These are phyloP conservation scores for Elsinoe batatas DNA, from an alignment of 2,329 filamentous ascomycete genomes.

Conservation along the genomic window DNA sequence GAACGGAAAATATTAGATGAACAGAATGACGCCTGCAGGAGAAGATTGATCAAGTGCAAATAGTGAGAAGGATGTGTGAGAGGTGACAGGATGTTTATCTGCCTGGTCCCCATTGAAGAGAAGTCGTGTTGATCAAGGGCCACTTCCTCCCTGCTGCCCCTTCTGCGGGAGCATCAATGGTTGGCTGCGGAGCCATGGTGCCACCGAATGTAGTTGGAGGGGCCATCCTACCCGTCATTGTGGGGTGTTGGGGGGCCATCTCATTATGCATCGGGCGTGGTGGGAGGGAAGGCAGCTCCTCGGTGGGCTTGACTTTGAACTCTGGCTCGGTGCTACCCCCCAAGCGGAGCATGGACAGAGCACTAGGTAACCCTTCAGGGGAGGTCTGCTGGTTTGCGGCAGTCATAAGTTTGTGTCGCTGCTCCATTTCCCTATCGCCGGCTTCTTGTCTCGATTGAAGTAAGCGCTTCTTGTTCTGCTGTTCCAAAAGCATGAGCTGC, in stretches of 20 bases:
- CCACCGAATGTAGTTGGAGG: no score
- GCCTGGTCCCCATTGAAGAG: background rate
- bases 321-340: background rate
- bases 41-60: no score
- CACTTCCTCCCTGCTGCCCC: background rate
- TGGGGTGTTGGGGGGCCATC: background rate
- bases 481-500: slow-evolving; percentile 8
- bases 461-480: slow-evolving; percentile 6
- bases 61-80: no score
- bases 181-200: background rate
- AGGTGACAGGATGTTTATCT: background rate
- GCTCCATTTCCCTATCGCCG: background rate
- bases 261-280: no score
- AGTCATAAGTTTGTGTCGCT: background rate
- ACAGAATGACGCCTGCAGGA: no score
- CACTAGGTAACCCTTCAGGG: background rate
- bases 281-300: background rate
- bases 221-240: background rate
- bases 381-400: background rate
- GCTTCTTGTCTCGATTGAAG: background rate
- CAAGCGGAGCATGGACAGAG: background rate
- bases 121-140: background rate
- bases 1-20: no score
- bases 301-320: background rate
- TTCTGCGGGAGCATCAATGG: background rate